phyloP scores from a whole-genome alignment of 129 eudicot genomes.

The Calendula officinalis region DNA sequence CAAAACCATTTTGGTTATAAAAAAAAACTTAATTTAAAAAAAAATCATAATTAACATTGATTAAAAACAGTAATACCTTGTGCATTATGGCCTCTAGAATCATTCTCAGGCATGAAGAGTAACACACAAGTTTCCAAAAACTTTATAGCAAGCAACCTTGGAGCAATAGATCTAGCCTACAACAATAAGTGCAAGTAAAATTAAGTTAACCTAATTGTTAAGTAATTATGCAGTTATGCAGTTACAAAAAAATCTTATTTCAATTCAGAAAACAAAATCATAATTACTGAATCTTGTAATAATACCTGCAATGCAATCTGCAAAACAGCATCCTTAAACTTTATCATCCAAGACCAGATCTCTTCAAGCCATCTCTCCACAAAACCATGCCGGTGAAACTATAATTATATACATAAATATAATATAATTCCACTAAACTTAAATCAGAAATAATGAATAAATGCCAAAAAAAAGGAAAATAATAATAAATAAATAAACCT shows the following conservation, averaged over 20 bases:
- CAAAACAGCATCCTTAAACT: constrained; percentile 65
- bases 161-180: constrained; percentile 66
- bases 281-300: constrained; percentile 12
- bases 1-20: constrained; percentile 19
- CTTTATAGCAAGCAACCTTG: constrained; percentile 80
- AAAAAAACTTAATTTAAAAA: background rate
- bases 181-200: constrained; percentile 20
- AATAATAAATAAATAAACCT: constrained; percentile 54
- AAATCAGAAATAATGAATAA: background rate
- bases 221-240: background rate
- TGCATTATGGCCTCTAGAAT: constrained; percentile 44
- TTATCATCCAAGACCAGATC: constrained; percentile 78
- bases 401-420: constrained; percentile 9
- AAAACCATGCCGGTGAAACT: constrained; percentile 79
- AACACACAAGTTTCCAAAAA: constrained; percentile 71
- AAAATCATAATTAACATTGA: constrained; percentile 4
- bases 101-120: constrained; percentile 60
- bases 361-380: constrained; percentile 95
- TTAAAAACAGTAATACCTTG: constrained; percentile 49
- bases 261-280: constrained; percentile 7
- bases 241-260: background rate
- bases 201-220: constrained; percentile 7
- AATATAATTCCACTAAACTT: no score
- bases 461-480: constrained; percentile 9
- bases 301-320: constrained; percentile 71